Base-by-base conservation (phyloP, 768 basidiomycete genomes). In the Kwoniella newhampshirensis region DNA sequence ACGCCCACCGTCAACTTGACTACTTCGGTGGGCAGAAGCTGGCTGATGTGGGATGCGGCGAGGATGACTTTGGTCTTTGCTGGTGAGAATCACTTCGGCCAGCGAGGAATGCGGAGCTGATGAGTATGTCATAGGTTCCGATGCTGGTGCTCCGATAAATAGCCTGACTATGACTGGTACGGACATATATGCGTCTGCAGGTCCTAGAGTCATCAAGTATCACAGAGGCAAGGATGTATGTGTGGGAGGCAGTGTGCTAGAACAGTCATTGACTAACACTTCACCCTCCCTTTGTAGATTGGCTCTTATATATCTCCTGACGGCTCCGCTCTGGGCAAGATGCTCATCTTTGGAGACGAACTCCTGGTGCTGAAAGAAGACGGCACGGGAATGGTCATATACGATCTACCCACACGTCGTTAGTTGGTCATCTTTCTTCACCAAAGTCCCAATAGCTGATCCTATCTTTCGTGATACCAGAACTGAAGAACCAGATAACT, bases 21-120 rank as follows among this genome's bases (percentile, higher is more conserved):
- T 30, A 93, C 91, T 11, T 92, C 89, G 68, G 77, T 97, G 7
- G 93, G 94, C 5, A 84, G 80, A 56, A 84, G 88, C 63, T 98
- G 93, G 93, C 89, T 91, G 17, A 79, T 96, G 70, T 98, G 94
- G 94, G 91, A 96, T 66, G 93, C 91, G 20, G 88, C 86, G 25
- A 91, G 87, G 77, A 92, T 98, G 89, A 82, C 81, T 28, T 78
- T 98, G 54, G 81, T 97, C 35, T 98, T 99, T 73, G 91, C 93
- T 59, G 91, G 94, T 90, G 77, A 79, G 90, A n/a, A n/a, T n/a
- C n/a, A n/a, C n/a, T 83, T 28, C 9, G 17, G 6, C 25, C 13
- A n/a, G 32, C 4, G 30, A 32, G 15, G 35, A 4, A 32, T 37
- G 43, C 6, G 12, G 12, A 32, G 21, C 15, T 53, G 11, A 21